A percentile compares a stretch with the other conserved stretches of the same genome.
phyloP scores from a whole-genome alignment of 1,284 basidiomycete species.

The Phenoliferia sp. region DNA sequence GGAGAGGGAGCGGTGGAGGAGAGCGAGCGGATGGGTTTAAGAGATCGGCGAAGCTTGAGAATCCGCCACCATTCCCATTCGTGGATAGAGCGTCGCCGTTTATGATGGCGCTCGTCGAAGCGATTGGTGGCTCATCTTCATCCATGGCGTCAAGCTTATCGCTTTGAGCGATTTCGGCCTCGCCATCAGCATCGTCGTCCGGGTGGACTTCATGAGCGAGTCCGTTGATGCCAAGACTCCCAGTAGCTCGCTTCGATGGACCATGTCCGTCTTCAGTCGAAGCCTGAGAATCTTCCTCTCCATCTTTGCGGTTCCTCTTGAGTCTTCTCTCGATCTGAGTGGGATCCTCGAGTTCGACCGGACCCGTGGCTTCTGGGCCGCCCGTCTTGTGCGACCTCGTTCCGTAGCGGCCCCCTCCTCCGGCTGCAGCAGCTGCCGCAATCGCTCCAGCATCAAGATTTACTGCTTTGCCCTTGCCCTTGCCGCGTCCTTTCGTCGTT shows the following conservation, averaged over 20 bases:
- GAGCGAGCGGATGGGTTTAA: constrained; percentile 10
- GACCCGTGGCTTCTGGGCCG: neutral
- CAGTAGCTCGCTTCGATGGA: constrained; percentile 20
- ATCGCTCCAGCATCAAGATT: constrained; percentile 36
- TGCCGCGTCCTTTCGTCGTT: constrained; percentile 48
- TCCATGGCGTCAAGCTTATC: neutral
- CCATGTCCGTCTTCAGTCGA: constrained; percentile 12
- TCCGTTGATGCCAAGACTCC: constrained; percentile 9
- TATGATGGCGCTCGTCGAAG: constrained; percentile 6
- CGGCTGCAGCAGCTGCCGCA: constrained; percentile 46
- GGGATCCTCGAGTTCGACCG: constrained; percentile 3
- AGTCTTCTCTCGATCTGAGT: constrained; percentile 4
- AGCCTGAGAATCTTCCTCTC: constrained; percentile 34
- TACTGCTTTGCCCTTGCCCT: constrained; percentile 37
- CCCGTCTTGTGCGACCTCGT: constrained; percentile 53
- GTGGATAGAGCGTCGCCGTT: neutral
- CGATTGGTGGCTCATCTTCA: constrained; percentile 4
- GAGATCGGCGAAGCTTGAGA: constrained; percentile 9
- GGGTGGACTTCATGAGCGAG: neutral
- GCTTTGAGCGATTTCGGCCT: neutral
- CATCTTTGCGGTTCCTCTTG: constrained; percentile 39
- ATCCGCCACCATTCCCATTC: neutral
- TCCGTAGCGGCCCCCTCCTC: constrained; percentile 58
- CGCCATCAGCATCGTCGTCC: neutral
- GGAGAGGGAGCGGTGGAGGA: neutral